Evolutionary conservation across 441 rosid genomes (phyloP), one percentile per base, ranked within the genome.

Genomic region (Geranium incanum): DNA sequence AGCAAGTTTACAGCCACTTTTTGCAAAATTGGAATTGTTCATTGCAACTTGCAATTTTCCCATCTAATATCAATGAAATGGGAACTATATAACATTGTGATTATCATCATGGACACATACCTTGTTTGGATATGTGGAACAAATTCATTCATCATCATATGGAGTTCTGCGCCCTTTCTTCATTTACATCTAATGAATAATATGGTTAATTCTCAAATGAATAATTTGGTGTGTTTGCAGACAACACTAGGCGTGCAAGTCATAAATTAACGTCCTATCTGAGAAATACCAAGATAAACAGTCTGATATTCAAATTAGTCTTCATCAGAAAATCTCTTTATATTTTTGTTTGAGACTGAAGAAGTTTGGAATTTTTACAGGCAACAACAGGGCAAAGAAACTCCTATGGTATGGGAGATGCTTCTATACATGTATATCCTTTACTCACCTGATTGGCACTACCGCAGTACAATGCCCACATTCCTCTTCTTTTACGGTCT

Each of bases 381-480:
- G 75, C 78, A 76, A 71, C 78, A 76, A 59, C 78, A 76, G 38
- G 70, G 78, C 11, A 75, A 76, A 19, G 65, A 60, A 19, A 60
- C 65, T 21, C 65, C 65, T 16, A 60, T 60, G 65, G 65, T 60
- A 19, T 63, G 78, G 78, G 78, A 68, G 64, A 69, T 76, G 72
- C 74, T 76, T 5, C 75, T 76, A 36, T 76, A 76, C 67, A 48
- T 76, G 55, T 76, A 71, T 68, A 76, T 76, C 72, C 75, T 76
- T 45, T 63, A 71, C 60, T 76, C 78, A 15, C 78, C 78, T 4
- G 78, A 76, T 67, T 76, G 78, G 78, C 78, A 76, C 75, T 76
- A 76, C 52, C 66, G 67, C 23, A 71, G 72, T 43, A 76, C 75
- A 1, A 76, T 76, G 78, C 78, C 65, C 65, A 60, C 65, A 9